Conservation (phyloP, 106 monocot species). For the Dendrobium chrysotoxum region DNA sequence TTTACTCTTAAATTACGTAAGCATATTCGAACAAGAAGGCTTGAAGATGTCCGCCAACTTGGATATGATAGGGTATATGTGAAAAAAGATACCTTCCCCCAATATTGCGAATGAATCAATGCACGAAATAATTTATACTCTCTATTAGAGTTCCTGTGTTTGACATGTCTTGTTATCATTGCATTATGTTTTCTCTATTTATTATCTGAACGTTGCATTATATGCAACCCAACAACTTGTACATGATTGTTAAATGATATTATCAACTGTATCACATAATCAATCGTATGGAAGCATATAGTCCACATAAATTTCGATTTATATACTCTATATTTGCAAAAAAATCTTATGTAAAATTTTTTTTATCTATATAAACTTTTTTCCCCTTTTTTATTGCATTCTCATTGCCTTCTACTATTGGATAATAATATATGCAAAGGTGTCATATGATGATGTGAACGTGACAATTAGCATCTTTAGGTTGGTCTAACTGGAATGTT, state of each 20-base stretch:
- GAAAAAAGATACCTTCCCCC: background rate
- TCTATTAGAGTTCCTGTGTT: background rate
- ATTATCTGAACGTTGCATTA: background rate
- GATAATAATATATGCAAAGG: background rate
- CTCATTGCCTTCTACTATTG: background rate
- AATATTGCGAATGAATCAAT: background rate
- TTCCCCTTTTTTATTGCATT: background rate
- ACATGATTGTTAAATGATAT: background rate
- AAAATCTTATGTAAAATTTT: background rate
- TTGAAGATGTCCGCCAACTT: conserved; percentile 95
- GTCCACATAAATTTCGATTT: background rate
- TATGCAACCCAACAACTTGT: background rate
- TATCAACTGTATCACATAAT: background rate
- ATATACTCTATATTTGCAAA: background rate
- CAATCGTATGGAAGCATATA: background rate
- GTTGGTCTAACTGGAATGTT: background rate
- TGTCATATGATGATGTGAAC: background rate
- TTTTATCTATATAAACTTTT: background rate
- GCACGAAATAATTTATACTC: background rate
- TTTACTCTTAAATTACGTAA: conserved; percentile 95
- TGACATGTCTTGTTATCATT: background rate
- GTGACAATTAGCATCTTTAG: background rate
- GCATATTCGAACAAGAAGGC: conserved; percentile 85
- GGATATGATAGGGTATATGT: conserved; percentile 89
- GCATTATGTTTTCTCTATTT: background rate